Conservation (phyloP, 2,329 filamentous ascomycete species). For the Trichoderma citrinoviride region DNA sequence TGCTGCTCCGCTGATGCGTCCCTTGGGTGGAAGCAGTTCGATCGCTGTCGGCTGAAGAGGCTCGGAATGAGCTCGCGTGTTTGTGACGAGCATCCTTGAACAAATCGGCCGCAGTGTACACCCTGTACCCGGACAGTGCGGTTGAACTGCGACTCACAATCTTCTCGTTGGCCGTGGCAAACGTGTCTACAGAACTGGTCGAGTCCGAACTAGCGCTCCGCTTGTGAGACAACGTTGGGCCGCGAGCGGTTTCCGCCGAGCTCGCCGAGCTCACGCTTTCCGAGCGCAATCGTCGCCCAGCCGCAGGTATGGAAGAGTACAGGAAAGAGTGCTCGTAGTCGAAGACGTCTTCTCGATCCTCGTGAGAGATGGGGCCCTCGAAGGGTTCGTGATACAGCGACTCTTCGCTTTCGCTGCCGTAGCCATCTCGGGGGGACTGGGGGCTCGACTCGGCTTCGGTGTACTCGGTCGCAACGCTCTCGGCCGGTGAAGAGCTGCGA, state of each 20-base stretch:
- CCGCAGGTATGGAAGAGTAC: constrained; percentile 82
- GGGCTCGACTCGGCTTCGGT: constrained; percentile 39
- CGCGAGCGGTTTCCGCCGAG: constrained; percentile 61
- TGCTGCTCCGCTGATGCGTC: constrained; percentile 31
- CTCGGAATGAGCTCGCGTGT: constrained; percentile 31
- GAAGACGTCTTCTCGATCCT: constrained; percentile 91
- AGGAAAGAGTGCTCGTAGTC: constrained; percentile 96
- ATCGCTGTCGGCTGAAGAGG: constrained; percentile 30
- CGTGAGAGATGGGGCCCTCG: constrained; percentile 69
- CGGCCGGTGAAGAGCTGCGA: constrained; percentile 14
- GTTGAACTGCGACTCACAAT: constrained; percentile 39
- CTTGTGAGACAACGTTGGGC: constrained; percentile 33
- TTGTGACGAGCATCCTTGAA: constrained; percentile 26
- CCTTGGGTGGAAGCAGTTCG: constrained; percentile 25
- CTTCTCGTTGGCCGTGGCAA: constrained; percentile 56
- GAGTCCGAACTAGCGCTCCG: constrained; percentile 50
- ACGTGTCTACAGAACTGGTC: constrained; percentile 52
- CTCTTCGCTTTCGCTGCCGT: constrained; percentile 61
- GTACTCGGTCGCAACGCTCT: constrained; percentile 26
- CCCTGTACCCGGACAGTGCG: constrained; percentile 24
- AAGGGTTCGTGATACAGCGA: constrained; percentile 62
- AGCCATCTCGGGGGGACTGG: constrained; percentile 38
- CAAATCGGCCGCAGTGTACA: constrained; percentile 26
- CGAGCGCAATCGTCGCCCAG: constrained; percentile 41
- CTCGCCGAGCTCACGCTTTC: constrained; percentile 58